Percentiles rank a stretch among this genome's conserved stretches.
Evolutionary conservation across 192 early-diverging fungal species (phyloP).

Genomic region (Rhizophagus clarus): DNA sequence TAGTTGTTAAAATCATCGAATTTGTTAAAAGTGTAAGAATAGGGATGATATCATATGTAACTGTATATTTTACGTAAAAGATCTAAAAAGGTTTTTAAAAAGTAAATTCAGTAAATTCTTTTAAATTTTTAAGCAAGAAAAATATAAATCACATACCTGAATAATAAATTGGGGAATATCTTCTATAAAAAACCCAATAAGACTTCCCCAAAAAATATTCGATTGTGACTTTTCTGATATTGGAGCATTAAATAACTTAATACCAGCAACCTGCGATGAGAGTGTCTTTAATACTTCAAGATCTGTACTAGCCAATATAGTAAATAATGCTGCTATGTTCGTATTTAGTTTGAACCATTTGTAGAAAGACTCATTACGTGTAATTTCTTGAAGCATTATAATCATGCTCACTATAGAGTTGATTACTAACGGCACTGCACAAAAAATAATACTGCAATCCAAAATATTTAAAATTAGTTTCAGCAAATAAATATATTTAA

Average conservation of each 20-base stretch:
- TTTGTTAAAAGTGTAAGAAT: no score
- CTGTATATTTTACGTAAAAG: no score
- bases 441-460: not conserved
- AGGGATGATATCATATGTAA: no score
- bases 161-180: slow-evolving; percentile 21
- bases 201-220: not conserved
- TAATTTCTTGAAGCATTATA: not conserved
- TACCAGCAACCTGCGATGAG: not conserved
- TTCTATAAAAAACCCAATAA: not conserved
- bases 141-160: not conserved
- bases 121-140: not conserved
- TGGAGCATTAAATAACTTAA: not conserved
- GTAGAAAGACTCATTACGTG: not conserved
- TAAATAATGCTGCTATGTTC: not conserved
- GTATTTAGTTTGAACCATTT: not conserved
- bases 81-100: no score
- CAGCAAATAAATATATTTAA: not conserved
- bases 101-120: no score
- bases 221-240: not conserved
- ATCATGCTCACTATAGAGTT: not conserved
- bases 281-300: not conserved
- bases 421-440: not conserved
- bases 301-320: not conserved
- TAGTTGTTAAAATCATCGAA: no score
- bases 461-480: not conserved